Conservation (phyloP, 108 stramenopile genomes). For the Pinguiococcus pyrenoidosus region DNA sequence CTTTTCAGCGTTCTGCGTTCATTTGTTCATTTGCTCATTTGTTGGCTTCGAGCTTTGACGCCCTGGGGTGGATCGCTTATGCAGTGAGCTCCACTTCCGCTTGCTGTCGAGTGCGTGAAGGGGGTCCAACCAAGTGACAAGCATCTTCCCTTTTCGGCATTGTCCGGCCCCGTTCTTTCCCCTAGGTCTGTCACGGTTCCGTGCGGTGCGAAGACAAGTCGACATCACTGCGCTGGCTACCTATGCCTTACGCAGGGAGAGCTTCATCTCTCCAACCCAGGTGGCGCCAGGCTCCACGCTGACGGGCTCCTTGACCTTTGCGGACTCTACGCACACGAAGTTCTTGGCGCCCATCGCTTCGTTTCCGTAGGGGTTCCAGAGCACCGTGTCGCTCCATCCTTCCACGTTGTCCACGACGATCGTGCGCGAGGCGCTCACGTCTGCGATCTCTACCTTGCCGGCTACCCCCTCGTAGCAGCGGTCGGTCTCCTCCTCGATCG, state of each 20-base stretch:
- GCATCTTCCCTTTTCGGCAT: too few relatives aligned
- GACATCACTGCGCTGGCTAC: not conserved
- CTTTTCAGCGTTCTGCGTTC: too few relatives aligned
- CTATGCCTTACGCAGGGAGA: not conserved
- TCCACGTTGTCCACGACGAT: constrained; percentile 59
- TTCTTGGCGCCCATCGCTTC: constrained; percentile 90
- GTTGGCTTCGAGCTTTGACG: too few relatives aligned
- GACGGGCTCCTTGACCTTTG: constrained; percentile 14
- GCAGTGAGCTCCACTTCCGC: too few relatives aligned
- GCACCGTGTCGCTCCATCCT: constrained; percentile 82
- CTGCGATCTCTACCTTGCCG: constrained; percentile 64
- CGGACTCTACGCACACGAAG: constrained; percentile 86
- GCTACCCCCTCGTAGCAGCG: constrained; percentile 82
- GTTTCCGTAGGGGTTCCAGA: constrained; percentile 83
- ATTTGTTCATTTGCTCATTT: too few relatives aligned
- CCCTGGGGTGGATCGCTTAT: too few relatives aligned
- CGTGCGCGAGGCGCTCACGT: constrained; percentile 69
- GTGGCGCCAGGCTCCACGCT: constrained; percentile 5
- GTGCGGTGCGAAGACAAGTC: too few relatives aligned
- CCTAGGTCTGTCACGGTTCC: too few relatives aligned
- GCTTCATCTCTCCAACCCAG: constrained; percentile 30
- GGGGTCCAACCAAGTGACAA: too few relatives aligned
- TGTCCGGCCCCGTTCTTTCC: too few relatives aligned
- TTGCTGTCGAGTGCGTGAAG: too few relatives aligned
- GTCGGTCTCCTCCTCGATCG: constrained; percentile 74